A percentile compares a stretch with the other conserved stretches of the same genome.
Evolutionary conservation across 345 rosid genomes (phyloP).

Genomic region (Erodium maritimum): DNA sequence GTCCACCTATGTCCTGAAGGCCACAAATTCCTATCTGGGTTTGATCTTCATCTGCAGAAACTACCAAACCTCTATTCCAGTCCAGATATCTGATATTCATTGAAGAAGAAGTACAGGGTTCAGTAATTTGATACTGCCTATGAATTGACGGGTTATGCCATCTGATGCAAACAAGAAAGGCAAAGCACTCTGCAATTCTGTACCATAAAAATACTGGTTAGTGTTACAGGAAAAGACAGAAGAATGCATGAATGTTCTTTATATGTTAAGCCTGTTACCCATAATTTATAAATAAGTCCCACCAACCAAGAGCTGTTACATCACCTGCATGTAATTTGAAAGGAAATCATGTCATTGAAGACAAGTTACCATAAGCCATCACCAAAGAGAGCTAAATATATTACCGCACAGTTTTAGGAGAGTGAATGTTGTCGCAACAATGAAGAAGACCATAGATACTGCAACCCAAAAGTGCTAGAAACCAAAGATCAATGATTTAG

Average conservation of each 20-base stretch:
- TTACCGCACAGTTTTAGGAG: slow-evolving; percentile 83
- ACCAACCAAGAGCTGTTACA: no score
- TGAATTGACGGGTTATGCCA: slow-evolving; percentile 89
- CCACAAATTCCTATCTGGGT: slow-evolving; percentile 44
- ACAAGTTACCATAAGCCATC: not conserved
- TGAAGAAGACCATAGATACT: slow-evolving; percentile 84
- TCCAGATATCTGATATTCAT: slow-evolving; percentile 44
- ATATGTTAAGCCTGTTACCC: slow-evolving; percentile 37
- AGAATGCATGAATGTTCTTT: slow-evolving; percentile 1
- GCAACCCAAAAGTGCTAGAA: slow-evolving; percentile 92
- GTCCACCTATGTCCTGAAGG: slow-evolving; percentile 83
- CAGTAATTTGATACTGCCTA: slow-evolving; percentile 36
- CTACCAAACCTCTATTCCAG: slow-evolving; percentile 55
- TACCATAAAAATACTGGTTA: slow-evolving; percentile 10
- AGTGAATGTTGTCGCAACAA: slow-evolving; percentile 78
- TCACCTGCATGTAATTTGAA: slow-evolving; percentile 40
- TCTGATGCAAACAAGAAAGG: slow-evolving; percentile 80
- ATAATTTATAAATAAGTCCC: slow-evolving; percentile 74
- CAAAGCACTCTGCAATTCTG: slow-evolving; percentile 92
- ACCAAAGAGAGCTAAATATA: slow-evolving; percentile 10
- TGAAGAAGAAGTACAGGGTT: slow-evolving; percentile 45
- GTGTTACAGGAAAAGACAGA: slow-evolving; percentile 1
- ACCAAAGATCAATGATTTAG: slow-evolving; percentile 17
- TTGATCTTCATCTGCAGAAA: slow-evolving; percentile 46
- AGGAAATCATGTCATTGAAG: not conserved